Conservation (phyloP, 805 yeast species). For the Saccharomycopsis sp. region DNA sequence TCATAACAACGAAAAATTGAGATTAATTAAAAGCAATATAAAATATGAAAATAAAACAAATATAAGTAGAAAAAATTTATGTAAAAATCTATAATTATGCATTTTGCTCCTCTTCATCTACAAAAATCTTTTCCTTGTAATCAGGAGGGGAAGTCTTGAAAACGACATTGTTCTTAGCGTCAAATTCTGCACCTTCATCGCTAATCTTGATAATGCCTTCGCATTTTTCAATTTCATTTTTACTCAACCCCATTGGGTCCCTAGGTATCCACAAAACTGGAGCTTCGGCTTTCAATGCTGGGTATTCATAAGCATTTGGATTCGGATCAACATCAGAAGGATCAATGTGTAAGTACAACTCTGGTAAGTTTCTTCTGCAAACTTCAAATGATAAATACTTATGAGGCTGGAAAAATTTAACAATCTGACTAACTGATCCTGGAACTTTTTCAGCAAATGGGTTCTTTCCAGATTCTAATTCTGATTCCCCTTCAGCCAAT, state of each 20-base stretch:
- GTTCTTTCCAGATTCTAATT: conserved; percentile 28
- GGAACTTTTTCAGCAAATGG: conserved; percentile 24
- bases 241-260: conserved; percentile 80
- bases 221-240: conserved; percentile 48
- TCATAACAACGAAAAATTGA: too few relatives aligned
- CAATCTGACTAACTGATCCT: conserved; percentile 30
- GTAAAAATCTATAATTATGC: not conserved
- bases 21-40: not conserved
- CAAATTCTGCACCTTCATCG: conserved; percentile 61
- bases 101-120: not conserved
- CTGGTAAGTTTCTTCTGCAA: conserved; percentile 48
- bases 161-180: conserved; percentile 40
- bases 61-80: not conserved
- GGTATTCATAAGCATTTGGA: conserved; percentile 67
- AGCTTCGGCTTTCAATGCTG: conserved; percentile 59
- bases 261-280: conserved; percentile 90
- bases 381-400: conserved; percentile 43
- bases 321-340: conserved; percentile 40
- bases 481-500: conserved; percentile 57
- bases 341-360: conserved; percentile 44
- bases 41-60: not conserved
- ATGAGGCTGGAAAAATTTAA: conserved; percentile 50
- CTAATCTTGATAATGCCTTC: conserved; percentile 49
- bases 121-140: conserved; percentile 8
- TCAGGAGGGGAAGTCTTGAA: conserved; percentile 50